Evolutionary conservation across 228 moss, liverwort and hornwort species (phyloP).

Genomic region (Sphagnum fallax): DNA sequence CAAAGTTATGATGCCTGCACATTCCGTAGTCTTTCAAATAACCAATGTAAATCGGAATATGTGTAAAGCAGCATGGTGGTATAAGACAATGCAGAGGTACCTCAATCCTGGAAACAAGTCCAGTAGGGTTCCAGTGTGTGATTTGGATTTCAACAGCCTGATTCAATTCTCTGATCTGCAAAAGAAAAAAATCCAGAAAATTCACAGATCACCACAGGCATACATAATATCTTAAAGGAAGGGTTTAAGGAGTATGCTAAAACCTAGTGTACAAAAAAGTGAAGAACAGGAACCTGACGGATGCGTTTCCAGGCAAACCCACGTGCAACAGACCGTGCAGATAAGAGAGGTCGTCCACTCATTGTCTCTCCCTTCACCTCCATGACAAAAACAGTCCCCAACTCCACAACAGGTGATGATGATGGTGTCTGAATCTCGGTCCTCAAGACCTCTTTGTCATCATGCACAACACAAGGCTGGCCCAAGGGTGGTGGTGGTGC

Average conservation of each 20-base stretch:
- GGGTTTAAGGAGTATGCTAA: not conserved
- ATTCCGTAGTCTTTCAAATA: too few relatives aligned
- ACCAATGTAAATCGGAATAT: too few relatives aligned
- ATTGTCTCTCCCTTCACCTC: slow-evolving; percentile 46
- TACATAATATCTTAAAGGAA: not conserved
- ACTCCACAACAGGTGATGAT: slow-evolving; percentile 26
- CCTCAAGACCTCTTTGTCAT: slow-evolving; percentile 29
- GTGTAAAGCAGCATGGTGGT: too few relatives aligned
- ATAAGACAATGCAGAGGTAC: slow-evolving; percentile 13
- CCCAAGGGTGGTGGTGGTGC: slow-evolving; percentile 11
- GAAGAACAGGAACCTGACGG: slow-evolving; percentile 40
- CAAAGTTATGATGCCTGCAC: too few relatives aligned
- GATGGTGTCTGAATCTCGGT: slow-evolving; percentile 13
- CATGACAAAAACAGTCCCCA: slow-evolving; percentile 54
- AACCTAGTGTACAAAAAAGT: not conserved
- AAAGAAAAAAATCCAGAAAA: not conserved
- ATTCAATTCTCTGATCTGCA: slow-evolving; percentile 51
- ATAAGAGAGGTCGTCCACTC: slow-evolving; percentile 69
- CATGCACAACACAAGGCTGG: slow-evolving; percentile 28
- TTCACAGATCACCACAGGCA: not conserved
- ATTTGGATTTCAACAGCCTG: slow-evolving; percentile 54
- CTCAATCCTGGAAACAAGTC: slow-evolving; percentile 64
- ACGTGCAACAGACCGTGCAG: slow-evolving; percentile 52
- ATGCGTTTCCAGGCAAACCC: slow-evolving; percentile 77
- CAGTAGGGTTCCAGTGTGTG: slow-evolving; percentile 59